Evolutionary conservation across 2,329 filamentous ascomycete genomes (phyloP), one percentile per base, ranked within the genome.

Genomic region (Sporothrix brasiliensis): DNA sequence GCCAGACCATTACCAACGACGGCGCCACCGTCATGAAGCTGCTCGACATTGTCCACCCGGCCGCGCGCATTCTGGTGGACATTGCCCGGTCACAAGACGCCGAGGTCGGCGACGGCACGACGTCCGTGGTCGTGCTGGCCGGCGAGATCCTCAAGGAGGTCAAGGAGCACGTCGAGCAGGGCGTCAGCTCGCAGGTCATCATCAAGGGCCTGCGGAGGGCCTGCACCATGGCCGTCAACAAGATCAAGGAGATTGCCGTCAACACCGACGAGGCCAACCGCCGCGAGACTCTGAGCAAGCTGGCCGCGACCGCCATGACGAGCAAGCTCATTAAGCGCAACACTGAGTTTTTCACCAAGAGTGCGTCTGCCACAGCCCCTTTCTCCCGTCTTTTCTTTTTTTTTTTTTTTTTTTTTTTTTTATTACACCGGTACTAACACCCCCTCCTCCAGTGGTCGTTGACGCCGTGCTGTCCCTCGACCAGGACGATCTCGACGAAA

Each of bases 1-100:
- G 84, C 81, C 93, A 97, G 84, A 99, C 95, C 69, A 98, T 99
- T 79, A 99, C 95, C 77, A 99, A 99, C 83, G 95, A 99, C 84
- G 95, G 95, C 79, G 95, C 95, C 65, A 99, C 95, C 67, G 95
- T 98, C 73, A 99, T 99, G 95, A 98, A 97, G 90, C 91, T 99
- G 69, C 91, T 99, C 79, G 95, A 99, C 80, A 98, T 99, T 77
- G 92, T 99, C 73, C 95, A 99, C 84, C 95, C 95, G 76, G 95
- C 95, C 75, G 95, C 95, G 77, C 91, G 94, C 81, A 95, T 99
- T 80, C 91, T 99, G 78, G 96, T 95, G 81, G 95, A 99, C 80
- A 99, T 99, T 79, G 94, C 95, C 74, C 91, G 95, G 82, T 98
- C 94, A 79, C 95, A 99, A 90, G 95, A 99, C 81, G 95, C 95